phyloP scores from a whole-genome alignment of 331 rosid genomes.

The Pyrus hybrid region DNA sequence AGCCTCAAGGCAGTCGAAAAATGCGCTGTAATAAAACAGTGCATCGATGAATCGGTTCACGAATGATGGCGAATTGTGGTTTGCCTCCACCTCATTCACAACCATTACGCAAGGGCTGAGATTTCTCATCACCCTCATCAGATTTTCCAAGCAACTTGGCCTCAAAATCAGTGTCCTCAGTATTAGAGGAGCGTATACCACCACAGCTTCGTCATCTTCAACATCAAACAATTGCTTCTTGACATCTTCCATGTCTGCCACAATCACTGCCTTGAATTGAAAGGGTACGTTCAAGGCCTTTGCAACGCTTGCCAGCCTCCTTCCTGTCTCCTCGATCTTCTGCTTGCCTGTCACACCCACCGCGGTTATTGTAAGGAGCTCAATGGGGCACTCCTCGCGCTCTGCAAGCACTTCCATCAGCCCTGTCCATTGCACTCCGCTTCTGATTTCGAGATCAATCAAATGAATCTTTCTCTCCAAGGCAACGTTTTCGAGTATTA shows the following conservation, averaged over 20 bases:
- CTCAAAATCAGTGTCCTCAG: constrained; percentile 43
- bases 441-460: constrained; percentile 48
- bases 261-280: constrained; percentile 31
- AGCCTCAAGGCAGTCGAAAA: constrained; percentile 42
- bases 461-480: constrained; percentile 40
- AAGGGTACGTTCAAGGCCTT: constrained; percentile 59
- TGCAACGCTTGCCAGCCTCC: constrained; percentile 44
- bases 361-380: constrained; percentile 51
- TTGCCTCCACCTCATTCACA: constrained; percentile 55
- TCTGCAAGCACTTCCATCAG: constrained; percentile 58
- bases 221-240: constrained; percentile 34
- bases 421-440: constrained; percentile 51
- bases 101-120: constrained; percentile 56
- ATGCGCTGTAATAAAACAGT: constrained; percentile 44
- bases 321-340: constrained; percentile 34
- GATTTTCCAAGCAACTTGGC: constrained; percentile 48
- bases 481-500: constrained; percentile 50
- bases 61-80: constrained; percentile 55
- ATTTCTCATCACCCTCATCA: constrained; percentile 51
- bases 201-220: constrained; percentile 48
- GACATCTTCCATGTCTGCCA: constrained; percentile 39
- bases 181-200: constrained; percentile 31
- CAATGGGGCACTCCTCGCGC: constrained; percentile 23
- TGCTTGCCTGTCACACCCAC: constrained; percentile 21
- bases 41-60: constrained; percentile 63